Conservation (phyloP, 805 yeast genomes). For the Barnettozyma siamensis region DNA sequence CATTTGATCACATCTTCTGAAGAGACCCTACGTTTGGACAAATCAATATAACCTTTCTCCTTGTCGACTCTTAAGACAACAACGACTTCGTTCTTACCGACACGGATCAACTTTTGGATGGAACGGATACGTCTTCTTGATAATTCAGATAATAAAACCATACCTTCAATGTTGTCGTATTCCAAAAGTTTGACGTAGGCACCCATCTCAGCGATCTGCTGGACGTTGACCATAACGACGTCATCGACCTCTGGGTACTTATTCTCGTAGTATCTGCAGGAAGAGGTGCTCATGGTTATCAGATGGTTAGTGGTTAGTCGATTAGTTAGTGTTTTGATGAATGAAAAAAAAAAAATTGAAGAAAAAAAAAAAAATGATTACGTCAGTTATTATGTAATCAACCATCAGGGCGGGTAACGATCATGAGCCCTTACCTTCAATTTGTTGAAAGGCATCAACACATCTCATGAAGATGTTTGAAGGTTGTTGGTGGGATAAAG, state of each 20-base stretch:
- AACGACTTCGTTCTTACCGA: constrained; percentile 97
- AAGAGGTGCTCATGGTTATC: constrained; percentile 73
- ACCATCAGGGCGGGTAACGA: too few species aligned
- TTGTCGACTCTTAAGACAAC: constrained; percentile 97
- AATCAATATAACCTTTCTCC: constrained; percentile 96
- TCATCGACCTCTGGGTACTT: constrained; percentile 98
- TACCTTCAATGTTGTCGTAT: constrained; percentile 97
- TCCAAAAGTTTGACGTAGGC: constrained; percentile 95
- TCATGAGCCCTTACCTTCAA: too few species aligned
- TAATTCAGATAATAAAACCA: constrained; percentile 92
- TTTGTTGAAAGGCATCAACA: too few species aligned
- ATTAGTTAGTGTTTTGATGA: too few species aligned
- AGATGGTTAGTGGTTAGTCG: too few species aligned
- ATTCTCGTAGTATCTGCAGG: constrained; percentile 96
- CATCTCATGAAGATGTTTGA: too few species aligned
- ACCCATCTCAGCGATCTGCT: constrained; percentile 98
- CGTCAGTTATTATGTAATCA: too few species aligned
- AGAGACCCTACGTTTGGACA: constrained; percentile 96
- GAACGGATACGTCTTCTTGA: constrained; percentile 99
- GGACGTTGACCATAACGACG: constrained; percentile 98
- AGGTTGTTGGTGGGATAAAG: too few species aligned
- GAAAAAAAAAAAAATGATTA: too few species aligned
- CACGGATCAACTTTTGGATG: constrained; percentile 94
- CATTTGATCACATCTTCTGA: constrained; percentile 95
- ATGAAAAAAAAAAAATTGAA: too few species aligned